These are phyloP conservation scores for Sporobolus alterniflorus DNA, from an alignment of 202 grass and related monocot species.

Conservation along the genomic window DNA sequence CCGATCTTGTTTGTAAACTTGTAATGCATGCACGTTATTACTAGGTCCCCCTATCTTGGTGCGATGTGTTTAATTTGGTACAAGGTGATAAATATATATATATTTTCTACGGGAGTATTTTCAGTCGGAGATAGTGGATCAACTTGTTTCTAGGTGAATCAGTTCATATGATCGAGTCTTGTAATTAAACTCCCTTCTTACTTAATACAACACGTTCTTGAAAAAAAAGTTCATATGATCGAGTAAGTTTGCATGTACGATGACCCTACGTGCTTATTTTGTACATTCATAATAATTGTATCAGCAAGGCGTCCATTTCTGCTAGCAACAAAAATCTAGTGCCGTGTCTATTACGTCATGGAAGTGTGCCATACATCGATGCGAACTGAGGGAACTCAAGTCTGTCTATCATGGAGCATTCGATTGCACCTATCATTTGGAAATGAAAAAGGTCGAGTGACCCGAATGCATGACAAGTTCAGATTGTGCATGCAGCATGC, in stretches of 20 bases:
- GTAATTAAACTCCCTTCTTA: no score
- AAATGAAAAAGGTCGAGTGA: background rate
- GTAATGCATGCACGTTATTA: conserved; percentile 31
- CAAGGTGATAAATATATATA: conserved; percentile 21
- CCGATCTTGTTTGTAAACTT: conserved; percentile 36
- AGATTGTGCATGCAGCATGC: background rate
- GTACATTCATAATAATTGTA: background rate
- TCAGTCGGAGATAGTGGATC: background rate
- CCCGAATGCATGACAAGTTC: background rate
- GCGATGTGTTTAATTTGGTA: conserved; percentile 30
- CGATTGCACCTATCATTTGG: conserved; percentile 27
- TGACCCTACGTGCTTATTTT: background rate
- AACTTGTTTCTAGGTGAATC: background rate
- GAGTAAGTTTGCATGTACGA: background rate
- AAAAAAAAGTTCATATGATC: background rate
- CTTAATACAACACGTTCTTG: no score
- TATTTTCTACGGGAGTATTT: background rate
- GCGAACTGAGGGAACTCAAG: background rate
- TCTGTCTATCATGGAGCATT: conserved; percentile 21
- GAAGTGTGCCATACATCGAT: background rate
- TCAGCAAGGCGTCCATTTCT: conserved; percentile 1
- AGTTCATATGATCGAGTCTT: background rate
- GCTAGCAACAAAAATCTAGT: background rate
- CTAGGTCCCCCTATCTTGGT: conserved; percentile 42
- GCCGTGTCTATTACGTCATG: background rate